These are phyloP conservation scores for Starmerella gropengiesseri DNA, from an alignment of 805 yeast genomes.

Conservation along the genomic window DNA sequence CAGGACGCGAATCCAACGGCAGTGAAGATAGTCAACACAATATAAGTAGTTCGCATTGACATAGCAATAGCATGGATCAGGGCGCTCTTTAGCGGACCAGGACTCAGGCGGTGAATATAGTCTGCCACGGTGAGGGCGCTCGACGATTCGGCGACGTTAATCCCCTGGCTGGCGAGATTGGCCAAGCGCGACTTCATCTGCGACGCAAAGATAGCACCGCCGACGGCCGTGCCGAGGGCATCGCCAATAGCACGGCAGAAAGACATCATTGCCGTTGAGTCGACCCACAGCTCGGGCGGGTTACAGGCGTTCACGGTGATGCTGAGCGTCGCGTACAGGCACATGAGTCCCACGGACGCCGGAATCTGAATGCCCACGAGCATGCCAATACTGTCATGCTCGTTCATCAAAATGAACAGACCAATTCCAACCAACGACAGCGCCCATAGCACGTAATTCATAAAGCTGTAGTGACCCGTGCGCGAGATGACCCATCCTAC, in stretches of 20 bases:
- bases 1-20: slow-evolving; percentile 20
- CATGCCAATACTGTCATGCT: slow-evolving; percentile 30
- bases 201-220: slow-evolving; percentile 28
- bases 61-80: slow-evolving; percentile 18
- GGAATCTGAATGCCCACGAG: slow-evolving; percentile 38
- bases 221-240: slow-evolving; percentile 28
- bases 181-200: slow-evolving; percentile 16
- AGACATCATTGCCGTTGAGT: slow-evolving; percentile 28
- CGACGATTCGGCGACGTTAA: slow-evolving; percentile 17
- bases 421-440: slow-evolving; percentile 38
- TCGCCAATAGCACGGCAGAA: slow-evolving; percentile 28
- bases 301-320: slow-evolving; percentile 27
- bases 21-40: slow-evolving; percentile 20
- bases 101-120: slow-evolving; percentile 15
- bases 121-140: slow-evolving; percentile 20
- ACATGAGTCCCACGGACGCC: slow-evolving; percentile 40
- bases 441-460: slow-evolving; percentile 32
- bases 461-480: slow-evolving; percentile 35
- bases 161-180: slow-evolving; percentile 8
- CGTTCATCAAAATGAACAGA: slow-evolving; percentile 32
- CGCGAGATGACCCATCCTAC: slow-evolving; percentile 34
- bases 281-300: slow-evolving; percentile 24
- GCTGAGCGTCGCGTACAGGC: slow-evolving; percentile 35
- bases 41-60: slow-evolving; percentile 20
- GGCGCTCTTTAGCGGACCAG: slow-evolving; percentile 8